Conservation (phyloP, 1,284 basidiomycete species). For the Uromyces viciae-fabae region DNA sequence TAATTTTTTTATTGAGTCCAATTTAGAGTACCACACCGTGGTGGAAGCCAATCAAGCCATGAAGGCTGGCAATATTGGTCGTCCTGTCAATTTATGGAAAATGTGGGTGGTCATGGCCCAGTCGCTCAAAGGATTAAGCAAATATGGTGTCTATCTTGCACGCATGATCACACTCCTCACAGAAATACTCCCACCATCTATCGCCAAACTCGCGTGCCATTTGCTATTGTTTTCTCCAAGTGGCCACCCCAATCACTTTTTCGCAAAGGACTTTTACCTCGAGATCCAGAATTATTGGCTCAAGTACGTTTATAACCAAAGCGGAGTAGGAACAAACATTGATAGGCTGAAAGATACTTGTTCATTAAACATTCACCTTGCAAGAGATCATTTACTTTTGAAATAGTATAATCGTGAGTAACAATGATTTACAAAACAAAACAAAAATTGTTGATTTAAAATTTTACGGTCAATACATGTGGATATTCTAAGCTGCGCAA, state of each 20-base stretch:
- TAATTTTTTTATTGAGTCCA: not conserved
- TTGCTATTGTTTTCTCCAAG: conserved; percentile 1
- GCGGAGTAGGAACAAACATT: not conserved
- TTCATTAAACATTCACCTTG: conserved; percentile 13
- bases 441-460: no score
- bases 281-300: conserved; percentile 33
- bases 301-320: conserved; percentile 21
- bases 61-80: conserved; percentile 14
- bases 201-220: conserved; percentile 5
- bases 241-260: not conserved
- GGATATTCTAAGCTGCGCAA: not conserved
- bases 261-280: conserved; percentile 22
- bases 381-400: not conserved
- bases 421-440: no score
- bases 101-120: conserved; percentile 13
- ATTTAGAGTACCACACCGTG: no score
- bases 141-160: not conserved
- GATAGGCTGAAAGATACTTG: not conserved
- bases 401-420: no score
- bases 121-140: not conserved
- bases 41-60: conserved; percentile 22
- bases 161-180: not conserved
- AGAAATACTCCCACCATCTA: not conserved
- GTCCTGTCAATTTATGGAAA: conserved; percentile 14
- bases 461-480: no score